Evolutionary conservation across 192 early-diverging fungal genomes (phyloP), one percentile per base, ranked within the genome.

Genomic region (Coemansia sp.): DNA sequence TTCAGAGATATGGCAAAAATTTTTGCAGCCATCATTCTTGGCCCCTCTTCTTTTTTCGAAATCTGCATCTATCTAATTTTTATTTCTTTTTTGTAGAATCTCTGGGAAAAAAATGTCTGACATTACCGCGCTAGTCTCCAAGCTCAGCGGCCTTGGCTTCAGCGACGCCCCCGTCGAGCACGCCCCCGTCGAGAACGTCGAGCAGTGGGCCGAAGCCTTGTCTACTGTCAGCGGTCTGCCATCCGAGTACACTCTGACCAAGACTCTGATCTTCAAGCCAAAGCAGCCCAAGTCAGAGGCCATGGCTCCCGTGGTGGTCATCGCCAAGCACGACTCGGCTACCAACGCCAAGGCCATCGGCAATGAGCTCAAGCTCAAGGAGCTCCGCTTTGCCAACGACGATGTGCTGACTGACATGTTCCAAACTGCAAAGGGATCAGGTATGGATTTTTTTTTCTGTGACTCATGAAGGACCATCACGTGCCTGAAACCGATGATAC

Each of bases 191-290:
- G 82, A 83, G 26, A 86, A 82, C 35, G 79, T 86, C 65, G 75
- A 85, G 59, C 66, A 77, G 63, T 91, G 89, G 89, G 75, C 72
- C 8, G 76, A 77, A 14, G 73, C 70, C 5, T 73, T 88, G 2
- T 58, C 65, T 3, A 45, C 41, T 9, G 73, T 58, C 45, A 64
- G 62, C 53, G 70, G 69, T 13, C 48, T 75, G 34, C 81, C 81
- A 2, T 20, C 23, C 64, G 61, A 62, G 52, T 69, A 77, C 50
- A 55, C 59, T 59, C 64, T 88, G 59, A 86, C 86, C 60, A 92
- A 94, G 69, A 91, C 92, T 21, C 81, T 94, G 26, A 84, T 94
- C 47, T 77, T 89, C 38, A 94, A 94, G 83, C 90, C 92, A 28
- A 94, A 94, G 84, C 85, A 84, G 48, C 82, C 87, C 59, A 88